Evolutionary conservation across 345 rosid species (phyloP).

Genomic region (Sonneratia caseolaris): DNA sequence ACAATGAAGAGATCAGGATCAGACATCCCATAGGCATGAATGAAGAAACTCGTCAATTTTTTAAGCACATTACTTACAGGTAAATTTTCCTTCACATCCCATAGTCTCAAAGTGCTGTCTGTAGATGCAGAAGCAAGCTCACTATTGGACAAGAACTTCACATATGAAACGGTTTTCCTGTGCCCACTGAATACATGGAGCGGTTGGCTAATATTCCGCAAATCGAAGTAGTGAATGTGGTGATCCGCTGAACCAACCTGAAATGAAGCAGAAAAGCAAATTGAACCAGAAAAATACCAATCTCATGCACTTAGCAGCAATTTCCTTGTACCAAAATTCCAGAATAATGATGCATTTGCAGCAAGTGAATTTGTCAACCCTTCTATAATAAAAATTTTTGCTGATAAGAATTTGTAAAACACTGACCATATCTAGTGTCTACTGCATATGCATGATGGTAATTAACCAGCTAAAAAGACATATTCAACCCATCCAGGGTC

Average conservation of each 20-base stretch:
- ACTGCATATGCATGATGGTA: background rate
- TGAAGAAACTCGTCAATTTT: background rate
- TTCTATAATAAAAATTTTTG: background rate
- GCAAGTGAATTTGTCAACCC: background rate
- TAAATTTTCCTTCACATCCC: conserved; percentile 89
- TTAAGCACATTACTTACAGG: conserved; percentile 42
- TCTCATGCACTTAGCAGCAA: background rate
- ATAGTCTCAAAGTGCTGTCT: conserved; percentile 81
- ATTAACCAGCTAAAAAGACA: background rate
- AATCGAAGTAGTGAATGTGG: conserved; percentile 83
- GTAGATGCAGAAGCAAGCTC: conserved; percentile 99
- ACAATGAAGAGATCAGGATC: background rate
- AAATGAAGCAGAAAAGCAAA: conserved; percentile 11
- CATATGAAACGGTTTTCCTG: conserved; percentile 88
- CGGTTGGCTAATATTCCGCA: conserved; percentile 77
- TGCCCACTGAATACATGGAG: conserved; percentile 90
- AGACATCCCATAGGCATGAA: background rate
- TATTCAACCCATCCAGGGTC: background rate
- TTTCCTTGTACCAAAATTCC: background rate
- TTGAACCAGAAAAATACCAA: background rate
- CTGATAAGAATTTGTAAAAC: background rate
- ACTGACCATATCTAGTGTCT: background rate
- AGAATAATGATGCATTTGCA: background rate
- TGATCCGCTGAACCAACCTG: conserved; percentile 99
- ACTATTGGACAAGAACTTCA: conserved; percentile 77